Conservation (phyloP, 2,329 filamentous ascomycete species). For the Colletotrichum acutatum region DNA sequence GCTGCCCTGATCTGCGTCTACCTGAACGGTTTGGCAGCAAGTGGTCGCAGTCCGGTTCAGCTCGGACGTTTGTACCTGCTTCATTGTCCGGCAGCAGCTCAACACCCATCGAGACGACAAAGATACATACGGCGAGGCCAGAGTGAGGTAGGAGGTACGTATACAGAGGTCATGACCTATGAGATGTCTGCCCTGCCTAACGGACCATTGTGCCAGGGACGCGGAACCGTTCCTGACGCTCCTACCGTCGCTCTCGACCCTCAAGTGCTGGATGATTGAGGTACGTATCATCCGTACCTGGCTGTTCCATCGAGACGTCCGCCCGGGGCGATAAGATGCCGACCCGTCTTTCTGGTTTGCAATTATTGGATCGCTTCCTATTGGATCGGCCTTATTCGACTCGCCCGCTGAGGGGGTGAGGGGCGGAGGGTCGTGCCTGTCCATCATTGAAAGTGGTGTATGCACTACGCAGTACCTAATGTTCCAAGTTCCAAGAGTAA, state of each 20-base stretch:
- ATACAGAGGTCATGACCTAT: neutral
- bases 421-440: neutral
- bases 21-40: neutral
- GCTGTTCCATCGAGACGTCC: neutral
- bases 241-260: neutral
- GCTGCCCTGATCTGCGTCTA: neutral
- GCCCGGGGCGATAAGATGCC: constrained; percentile 25
- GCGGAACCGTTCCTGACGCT: constrained; percentile 11
- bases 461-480: too few relatives aligned
- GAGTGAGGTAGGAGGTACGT: neutral
- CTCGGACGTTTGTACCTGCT: neutral
- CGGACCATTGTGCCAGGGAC: constrained; percentile 6
- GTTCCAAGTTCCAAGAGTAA: neutral
- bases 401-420: constrained; percentile 1
- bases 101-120: neutral
- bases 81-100: neutral
- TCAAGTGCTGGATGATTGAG: neutral
- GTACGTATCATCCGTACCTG: neutral
- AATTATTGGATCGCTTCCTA: constrained; percentile 30
- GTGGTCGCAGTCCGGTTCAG: neutral
- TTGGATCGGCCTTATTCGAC: constrained; percentile 16
- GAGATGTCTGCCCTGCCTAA: constrained; percentile 7
- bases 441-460: too few relatives aligned
- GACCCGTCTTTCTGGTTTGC: constrained; percentile 11
- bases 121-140: neutral